Evolutionary conservation across 176 grass and related monocot species (phyloP).

Genomic region (Lolium perenne): DNA sequence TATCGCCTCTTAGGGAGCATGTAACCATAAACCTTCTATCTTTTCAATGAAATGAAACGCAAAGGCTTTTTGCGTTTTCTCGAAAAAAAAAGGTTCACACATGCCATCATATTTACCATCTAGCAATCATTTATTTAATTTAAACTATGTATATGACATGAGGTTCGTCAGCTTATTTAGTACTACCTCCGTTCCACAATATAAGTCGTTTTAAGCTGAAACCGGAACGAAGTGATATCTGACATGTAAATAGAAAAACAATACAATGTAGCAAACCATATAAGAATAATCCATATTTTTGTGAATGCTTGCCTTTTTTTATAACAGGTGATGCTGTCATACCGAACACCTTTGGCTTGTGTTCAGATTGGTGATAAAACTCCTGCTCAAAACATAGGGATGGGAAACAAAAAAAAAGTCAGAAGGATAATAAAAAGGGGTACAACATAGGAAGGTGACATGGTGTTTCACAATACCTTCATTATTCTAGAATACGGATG

Average conservation of each 20-base stretch:
- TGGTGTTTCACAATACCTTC: slow-evolving; percentile 67
- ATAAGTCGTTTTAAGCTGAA: too few species aligned
- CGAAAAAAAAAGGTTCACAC: neutral
- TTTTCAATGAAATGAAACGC: too few species aligned
- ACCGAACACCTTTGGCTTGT: slow-evolving; percentile 74
- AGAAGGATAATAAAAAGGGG: slow-evolving; percentile 10
- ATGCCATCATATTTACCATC: slow-evolving; percentile 21
- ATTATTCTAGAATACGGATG: slow-evolving; percentile 92
- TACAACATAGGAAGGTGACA: slow-evolving; percentile 24
- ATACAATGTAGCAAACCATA: slow-evolving; percentile 9
- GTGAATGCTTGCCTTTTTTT: slow-evolving; percentile 67
- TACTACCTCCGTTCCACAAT: too few species aligned
- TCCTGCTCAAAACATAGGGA: slow-evolving; percentile 58
- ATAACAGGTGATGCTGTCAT: slow-evolving; percentile 91
- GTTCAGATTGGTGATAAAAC: slow-evolving; percentile 72
- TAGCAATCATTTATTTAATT: neutral
- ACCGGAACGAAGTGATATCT: too few species aligned
- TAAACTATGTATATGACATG: slow-evolving; percentile 15
- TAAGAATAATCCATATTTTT: neutral
- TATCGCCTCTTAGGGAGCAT: too few species aligned
- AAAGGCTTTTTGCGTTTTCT: too few species aligned
- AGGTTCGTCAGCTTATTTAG: slow-evolving; percentile 2
- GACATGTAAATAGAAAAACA: slow-evolving; percentile 4
- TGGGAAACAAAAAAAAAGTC: slow-evolving; percentile 35
- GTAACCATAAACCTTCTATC: too few species aligned